Percentiles rank a stretch among this genome's conserved stretches.
These are phyloP conservation scores for Linum lewisii DNA, from an alignment of 345 rosid genomes.

Conservation along the genomic window DNA sequence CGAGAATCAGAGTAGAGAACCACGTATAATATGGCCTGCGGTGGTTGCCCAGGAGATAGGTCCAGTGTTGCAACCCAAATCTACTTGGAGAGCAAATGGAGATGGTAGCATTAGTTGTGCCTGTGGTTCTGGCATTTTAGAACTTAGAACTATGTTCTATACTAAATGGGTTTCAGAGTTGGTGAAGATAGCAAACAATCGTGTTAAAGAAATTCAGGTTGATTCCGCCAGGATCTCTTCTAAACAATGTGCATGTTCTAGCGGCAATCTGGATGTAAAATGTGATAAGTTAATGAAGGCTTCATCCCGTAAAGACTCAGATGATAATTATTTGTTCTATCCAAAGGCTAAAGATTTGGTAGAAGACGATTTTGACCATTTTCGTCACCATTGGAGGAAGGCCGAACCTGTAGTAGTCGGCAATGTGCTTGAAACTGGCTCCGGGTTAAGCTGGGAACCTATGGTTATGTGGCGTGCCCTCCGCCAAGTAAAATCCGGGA, in stretches of 20 bases:
- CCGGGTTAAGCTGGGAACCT: constrained; percentile 61
- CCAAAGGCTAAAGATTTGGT: constrained; percentile 30
- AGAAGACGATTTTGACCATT: constrained; percentile 31
- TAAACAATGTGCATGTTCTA: constrained; percentile 17
- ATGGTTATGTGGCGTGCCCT: constrained; percentile 68
- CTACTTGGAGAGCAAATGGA: constrained; percentile 35
- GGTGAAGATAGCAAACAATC: constrained; percentile 38
- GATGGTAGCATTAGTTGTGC: constrained; percentile 59
- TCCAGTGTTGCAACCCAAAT: not conserved
- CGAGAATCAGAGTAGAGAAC: constrained; percentile 11
- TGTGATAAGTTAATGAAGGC: constrained; percentile 31
- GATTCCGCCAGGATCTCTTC: constrained; percentile 35
- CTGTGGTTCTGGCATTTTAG: constrained; percentile 44
- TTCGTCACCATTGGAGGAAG: constrained; percentile 48
- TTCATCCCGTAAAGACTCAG: constrained; percentile 29
- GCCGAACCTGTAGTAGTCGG: constrained; percentile 53
- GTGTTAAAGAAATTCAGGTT: constrained; percentile 23
- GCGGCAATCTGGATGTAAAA: constrained; percentile 10
- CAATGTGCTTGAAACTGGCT: constrained; percentile 34
- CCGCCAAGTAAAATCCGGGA: not conserved
- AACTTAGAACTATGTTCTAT: constrained; percentile 38
- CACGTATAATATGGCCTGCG: not conserved
- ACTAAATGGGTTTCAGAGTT: constrained; percentile 32
- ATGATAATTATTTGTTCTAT: constrained; percentile 42
- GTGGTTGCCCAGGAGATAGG: not conserved